phyloP scores from a whole-genome alignment of 2,329 filamentous ascomycete genomes.

The Diaporthe vexans region DNA sequence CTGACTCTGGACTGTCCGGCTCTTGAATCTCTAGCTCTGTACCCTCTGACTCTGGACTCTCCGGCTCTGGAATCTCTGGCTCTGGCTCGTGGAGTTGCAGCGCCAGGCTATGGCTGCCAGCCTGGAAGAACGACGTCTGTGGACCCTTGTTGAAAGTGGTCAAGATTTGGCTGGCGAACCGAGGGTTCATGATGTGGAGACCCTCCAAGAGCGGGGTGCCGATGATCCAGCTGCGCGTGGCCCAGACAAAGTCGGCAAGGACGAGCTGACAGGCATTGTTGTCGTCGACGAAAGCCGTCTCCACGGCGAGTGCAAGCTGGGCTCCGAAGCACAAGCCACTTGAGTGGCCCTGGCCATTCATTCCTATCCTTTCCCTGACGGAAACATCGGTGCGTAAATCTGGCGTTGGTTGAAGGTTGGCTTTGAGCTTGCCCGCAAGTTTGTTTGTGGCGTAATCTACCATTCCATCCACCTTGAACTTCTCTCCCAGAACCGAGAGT shows the following conservation, averaged over 20 bases:
- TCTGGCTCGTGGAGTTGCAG: too few relatives aligned
- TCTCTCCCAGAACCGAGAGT: background rate
- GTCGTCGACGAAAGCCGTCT: fast-evolving
- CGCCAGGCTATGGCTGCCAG: too few relatives aligned
- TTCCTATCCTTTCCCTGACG: too few relatives aligned
- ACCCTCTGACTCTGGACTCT: too few relatives aligned
- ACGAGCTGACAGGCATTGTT: background rate
- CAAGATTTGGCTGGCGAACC: background rate
- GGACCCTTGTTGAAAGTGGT: background rate
- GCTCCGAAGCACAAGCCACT: too few relatives aligned
- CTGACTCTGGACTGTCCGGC: too few relatives aligned
- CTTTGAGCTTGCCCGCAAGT: background rate
- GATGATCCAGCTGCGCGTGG: background rate
- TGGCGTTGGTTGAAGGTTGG: too few relatives aligned
- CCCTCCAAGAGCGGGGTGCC: background rate
- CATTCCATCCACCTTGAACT: background rate
- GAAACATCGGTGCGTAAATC: too few relatives aligned
- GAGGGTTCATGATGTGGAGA: background rate
- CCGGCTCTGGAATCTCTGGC: too few relatives aligned
- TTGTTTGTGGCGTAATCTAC: background rate
- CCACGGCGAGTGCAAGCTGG: background rate
- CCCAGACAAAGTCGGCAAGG: background rate
- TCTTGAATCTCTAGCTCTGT: too few relatives aligned
- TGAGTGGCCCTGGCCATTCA: too few relatives aligned
- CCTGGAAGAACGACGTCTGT: background rate